phyloP scores from a whole-genome alignment of 768 basidiomycete genomes.

The Leccinum aurantiacum region DNA sequence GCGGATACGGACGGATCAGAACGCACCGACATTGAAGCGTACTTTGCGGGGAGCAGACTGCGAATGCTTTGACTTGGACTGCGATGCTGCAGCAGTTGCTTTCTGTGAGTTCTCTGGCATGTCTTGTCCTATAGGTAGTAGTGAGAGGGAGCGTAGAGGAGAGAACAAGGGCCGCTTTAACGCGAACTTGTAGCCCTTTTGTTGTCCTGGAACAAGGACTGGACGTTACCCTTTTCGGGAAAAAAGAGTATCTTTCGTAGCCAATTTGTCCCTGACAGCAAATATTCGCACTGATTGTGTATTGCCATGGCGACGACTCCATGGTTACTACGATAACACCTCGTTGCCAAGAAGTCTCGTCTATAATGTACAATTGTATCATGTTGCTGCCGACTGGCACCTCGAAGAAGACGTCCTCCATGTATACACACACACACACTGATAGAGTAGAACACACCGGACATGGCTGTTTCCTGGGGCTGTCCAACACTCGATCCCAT shows the following conservation, averaged over 20 bases:
- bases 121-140: slow-evolving; percentile 1
- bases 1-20: neutral
- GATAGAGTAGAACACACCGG: too few relatives aligned
- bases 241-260: neutral
- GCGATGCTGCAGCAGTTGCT: slow-evolving; percentile 18
- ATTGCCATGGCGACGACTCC: neutral
- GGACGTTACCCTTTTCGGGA: slow-evolving; percentile 4
- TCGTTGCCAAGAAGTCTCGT: too few relatives aligned
- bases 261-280: neutral
- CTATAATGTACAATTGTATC: too few relatives aligned
- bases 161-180: slow-evolving; percentile 17
- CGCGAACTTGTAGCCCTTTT: slow-evolving; percentile 11
- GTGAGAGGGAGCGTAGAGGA: slow-evolving; percentile 8
- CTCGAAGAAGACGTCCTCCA: neutral
- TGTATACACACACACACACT: too few relatives aligned
- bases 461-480: neutral
- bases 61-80: slow-evolving; percentile 46
- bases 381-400: neutral
- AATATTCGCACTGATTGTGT: neutral
- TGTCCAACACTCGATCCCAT: neutral
- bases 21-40: slow-evolving; percentile 80
- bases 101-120: slow-evolving; percentile 32
- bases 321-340: neutral
- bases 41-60: slow-evolving; percentile 74
- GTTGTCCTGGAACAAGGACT: slow-evolving; percentile 24